Percentiles rank a stretch among this genome's conserved stretches.
These are phyloP conservation scores for Danielozyma ontarioensis DNA, from an alignment of 805 yeast genomes.

Conservation along the genomic window DNA sequence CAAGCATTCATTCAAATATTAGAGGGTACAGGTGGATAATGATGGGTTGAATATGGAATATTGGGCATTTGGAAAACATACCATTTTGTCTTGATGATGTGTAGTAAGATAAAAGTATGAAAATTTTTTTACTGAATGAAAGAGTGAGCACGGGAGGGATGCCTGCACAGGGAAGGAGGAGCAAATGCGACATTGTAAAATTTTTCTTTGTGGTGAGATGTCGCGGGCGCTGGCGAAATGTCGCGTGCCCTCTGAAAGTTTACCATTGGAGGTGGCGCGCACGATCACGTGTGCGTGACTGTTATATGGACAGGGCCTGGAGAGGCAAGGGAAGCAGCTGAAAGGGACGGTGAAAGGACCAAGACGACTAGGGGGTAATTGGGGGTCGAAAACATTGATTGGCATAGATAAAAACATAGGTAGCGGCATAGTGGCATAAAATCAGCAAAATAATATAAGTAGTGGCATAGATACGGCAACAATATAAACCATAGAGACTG, in stretches of 20 bases:
- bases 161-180: constrained; percentile 1
- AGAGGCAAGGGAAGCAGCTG: not conserved
- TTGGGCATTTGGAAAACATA: too few species aligned
- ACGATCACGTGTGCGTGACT: constrained; percentile 1
- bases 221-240: constrained; percentile 1
- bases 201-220: too few species aligned
- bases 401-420: too few species aligned
- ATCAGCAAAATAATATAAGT: too few species aligned
- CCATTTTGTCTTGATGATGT: constrained; percentile 3
- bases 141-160: not conserved
- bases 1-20: too few species aligned
- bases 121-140: constrained; percentile 1
- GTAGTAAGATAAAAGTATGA: constrained; percentile 1
- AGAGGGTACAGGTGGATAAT: too few species aligned
- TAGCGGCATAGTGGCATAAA: too few species aligned
- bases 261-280: not conserved
- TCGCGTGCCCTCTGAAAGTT: not conserved
- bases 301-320: not conserved
- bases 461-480: too few species aligned
- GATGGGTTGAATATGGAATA: too few species aligned
- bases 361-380: not conserved
- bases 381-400: too few species aligned
- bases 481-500: too few species aligned
- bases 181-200: too few species aligned
- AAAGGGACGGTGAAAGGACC: not conserved